These are phyloP conservation scores for Neurospora sp. DNA, from an alignment of 2,329 filamentous ascomycete genomes.

Conservation along the genomic window DNA sequence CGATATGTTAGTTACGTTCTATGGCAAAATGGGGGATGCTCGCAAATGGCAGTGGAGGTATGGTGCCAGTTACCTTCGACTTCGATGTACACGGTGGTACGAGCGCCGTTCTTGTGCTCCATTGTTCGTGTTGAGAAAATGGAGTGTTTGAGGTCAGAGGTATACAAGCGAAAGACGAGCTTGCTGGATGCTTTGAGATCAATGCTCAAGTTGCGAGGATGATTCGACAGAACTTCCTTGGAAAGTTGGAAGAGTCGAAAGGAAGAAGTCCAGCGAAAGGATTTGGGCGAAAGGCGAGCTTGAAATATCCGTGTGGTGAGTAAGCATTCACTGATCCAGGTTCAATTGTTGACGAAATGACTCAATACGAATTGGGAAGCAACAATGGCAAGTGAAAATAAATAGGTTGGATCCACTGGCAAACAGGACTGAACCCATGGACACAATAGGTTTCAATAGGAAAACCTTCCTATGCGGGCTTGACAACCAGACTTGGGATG, in stretches of 20 bases:
- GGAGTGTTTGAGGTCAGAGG: background rate
- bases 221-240: background rate
- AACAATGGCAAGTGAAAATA: background rate
- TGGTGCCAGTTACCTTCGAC: background rate
- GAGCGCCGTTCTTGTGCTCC: background rate
- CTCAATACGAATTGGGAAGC: background rate
- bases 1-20: background rate
- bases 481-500: background rate
- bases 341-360: background rate
- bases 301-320: background rate
- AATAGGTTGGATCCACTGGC: background rate
- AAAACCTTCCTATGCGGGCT: background rate
- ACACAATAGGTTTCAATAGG: background rate
- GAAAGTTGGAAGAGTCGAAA: background rate
- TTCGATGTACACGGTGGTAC: background rate
- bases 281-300: background rate
- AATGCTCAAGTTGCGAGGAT: background rate
- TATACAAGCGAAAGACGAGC: background rate
- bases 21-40: background rate
- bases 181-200: background rate
- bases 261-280: background rate
- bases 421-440: background rate
- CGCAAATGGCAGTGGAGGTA: too few species aligned
- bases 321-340: background rate
- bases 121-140: background rate